Evolutionary conservation across 2,329 filamentous ascomycete genomes (phyloP).

Genomic region (Grosmannia huntii): DNA sequence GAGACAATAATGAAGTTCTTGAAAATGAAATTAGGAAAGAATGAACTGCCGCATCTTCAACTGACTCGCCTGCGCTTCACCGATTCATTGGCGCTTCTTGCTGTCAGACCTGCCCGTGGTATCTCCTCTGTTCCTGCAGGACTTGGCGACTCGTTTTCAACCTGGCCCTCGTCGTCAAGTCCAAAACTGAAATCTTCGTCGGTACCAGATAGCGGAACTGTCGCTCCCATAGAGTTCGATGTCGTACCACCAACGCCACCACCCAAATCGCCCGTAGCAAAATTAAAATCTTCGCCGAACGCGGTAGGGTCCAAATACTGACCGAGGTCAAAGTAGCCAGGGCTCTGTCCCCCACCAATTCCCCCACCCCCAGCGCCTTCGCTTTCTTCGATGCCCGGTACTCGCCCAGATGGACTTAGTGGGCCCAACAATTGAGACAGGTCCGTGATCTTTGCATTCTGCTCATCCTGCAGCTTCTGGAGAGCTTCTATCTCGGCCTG

Average conservation of each 20-base stretch:
- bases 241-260: constrained; percentile 14
- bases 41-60: not conserved
- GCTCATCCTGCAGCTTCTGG: constrained; percentile 65
- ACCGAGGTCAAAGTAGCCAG: constrained; percentile 31
- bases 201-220: not conserved
- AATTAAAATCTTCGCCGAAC: constrained; percentile 37
- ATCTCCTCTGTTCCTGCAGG: constrained; percentile 11
- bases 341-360: constrained; percentile 11
- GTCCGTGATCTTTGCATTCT: constrained; percentile 63
- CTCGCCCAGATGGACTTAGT: constrained; percentile 64
- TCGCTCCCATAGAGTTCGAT: not conserved
- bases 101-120: constrained; percentile 10
- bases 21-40: not conserved
- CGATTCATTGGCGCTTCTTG: not conserved
- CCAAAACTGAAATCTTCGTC: constrained; percentile 39
- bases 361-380: constrained; percentile 2
- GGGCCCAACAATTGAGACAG: constrained; percentile 64
- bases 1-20: not conserved
- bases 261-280: constrained; percentile 25
- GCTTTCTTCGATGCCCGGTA: constrained; percentile 52
- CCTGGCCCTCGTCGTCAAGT: constrained; percentile 20
- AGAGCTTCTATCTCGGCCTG: constrained; percentile 67
- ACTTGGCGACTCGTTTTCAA: constrained; percentile 14
- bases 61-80: constrained; percentile 20
- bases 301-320: constrained; percentile 32